Conservation (phyloP, 805 yeast species). For the Jamesozyma rosinii region DNA sequence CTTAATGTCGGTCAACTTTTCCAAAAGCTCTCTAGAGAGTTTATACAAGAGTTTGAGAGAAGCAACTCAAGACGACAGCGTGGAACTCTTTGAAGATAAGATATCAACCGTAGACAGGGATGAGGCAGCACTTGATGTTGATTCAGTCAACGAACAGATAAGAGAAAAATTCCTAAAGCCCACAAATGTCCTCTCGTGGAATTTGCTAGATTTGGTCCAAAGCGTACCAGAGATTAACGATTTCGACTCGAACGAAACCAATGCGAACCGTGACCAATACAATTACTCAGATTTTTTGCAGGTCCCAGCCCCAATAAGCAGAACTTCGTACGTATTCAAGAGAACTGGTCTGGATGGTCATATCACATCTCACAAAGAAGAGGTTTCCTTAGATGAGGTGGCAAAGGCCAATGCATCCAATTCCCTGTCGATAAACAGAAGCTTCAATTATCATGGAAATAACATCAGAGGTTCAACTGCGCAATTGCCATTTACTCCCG, state of each 20-base stretch:
- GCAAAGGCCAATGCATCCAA: constrained; percentile 49
- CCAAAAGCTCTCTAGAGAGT: constrained; percentile 13
- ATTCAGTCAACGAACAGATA: constrained; percentile 4
- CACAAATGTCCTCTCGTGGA: constrained; percentile 53
- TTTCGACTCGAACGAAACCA: constrained; percentile 14
- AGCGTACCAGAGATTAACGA: constrained; percentile 36
- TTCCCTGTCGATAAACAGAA: constrained; percentile 65
- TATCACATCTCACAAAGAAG: constrained; percentile 56
- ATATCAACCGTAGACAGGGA: constrained; percentile 26
- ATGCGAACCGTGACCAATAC: constrained; percentile 20
- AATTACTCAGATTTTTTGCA: constrained; percentile 37
- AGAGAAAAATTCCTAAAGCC: constrained; percentile 49
- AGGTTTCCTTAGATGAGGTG: constrained; percentile 40
- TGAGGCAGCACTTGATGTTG: neutral
- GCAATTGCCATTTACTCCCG: constrained; percentile 86
- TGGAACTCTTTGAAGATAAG: constrained; percentile 39
- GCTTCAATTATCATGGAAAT: constrained; percentile 52
- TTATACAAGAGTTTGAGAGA: constrained; percentile 17
- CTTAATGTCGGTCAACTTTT: constrained; percentile 2
- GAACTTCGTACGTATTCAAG: constrained; percentile 59
- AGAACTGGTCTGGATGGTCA: constrained; percentile 69
- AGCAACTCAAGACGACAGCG: constrained; percentile 15
- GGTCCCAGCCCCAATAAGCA: constrained; percentile 50
- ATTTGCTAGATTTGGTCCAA: constrained; percentile 61
- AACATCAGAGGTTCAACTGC: constrained; percentile 60